Conservation (phyloP, 1,284 basidiomycete species). For the Ganoderma multipileum region DNA sequence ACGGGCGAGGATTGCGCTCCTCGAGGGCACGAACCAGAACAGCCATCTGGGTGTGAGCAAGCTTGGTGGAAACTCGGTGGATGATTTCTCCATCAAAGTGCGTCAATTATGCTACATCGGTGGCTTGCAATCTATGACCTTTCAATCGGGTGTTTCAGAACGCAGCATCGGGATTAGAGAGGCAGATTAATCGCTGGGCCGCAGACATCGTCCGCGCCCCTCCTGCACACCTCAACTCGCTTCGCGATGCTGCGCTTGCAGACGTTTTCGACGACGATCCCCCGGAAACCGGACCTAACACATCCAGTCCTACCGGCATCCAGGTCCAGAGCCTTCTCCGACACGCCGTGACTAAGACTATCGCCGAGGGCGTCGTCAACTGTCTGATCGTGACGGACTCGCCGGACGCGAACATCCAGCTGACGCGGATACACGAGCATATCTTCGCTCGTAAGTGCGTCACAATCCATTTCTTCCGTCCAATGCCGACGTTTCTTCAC, state of each 20-base stretch:
- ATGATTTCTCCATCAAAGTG: slow-evolving; percentile 86
- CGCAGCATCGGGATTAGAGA: slow-evolving; percentile 77
- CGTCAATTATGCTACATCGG: slow-evolving; percentile 27
- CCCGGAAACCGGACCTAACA: slow-evolving; percentile 27
- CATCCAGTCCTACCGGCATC: slow-evolving; percentile 57
- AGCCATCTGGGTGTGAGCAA: slow-evolving; percentile 42
- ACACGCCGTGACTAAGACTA: slow-evolving; percentile 77
- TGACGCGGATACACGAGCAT: slow-evolving; percentile 84
- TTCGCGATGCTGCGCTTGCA: slow-evolving; percentile 64
- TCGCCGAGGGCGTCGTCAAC: slow-evolving; percentile 82
- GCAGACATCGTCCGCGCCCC: slow-evolving; percentile 70
- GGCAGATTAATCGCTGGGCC: slow-evolving; percentile 83
- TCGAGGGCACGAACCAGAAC: slow-evolving; percentile 65
- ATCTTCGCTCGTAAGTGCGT: slow-evolving; percentile 72
- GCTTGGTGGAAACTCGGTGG: slow-evolving; percentile 66
- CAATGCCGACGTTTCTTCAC: slow-evolving; percentile 2
- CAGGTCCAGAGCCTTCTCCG: slow-evolving; percentile 78
- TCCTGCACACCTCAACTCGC: slow-evolving; percentile 56
- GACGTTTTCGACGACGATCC: slow-evolving; percentile 59
- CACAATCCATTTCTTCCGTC: neutral
- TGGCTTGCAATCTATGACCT: too few relatives aligned
- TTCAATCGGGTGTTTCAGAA: slow-evolving; percentile 52
- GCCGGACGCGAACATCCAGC: slow-evolving; percentile 78
- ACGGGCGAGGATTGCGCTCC: slow-evolving; percentile 68
- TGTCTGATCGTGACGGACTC: slow-evolving; percentile 80